These are phyloP conservation scores for Pseudogymnoascus sp. DNA, from an alignment of 2,329 filamentous ascomycete genomes.

Conservation along the genomic window DNA sequence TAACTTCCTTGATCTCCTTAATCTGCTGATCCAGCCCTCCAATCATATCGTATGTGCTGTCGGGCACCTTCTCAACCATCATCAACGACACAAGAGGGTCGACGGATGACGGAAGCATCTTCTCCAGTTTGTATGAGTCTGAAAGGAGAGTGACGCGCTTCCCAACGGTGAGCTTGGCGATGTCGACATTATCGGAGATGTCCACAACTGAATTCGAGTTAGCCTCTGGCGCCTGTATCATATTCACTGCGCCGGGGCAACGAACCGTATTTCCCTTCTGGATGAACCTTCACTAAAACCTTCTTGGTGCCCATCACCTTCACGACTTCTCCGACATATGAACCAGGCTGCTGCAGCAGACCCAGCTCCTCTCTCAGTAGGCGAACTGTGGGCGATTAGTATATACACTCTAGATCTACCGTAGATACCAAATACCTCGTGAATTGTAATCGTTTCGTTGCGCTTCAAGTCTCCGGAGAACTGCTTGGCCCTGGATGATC, in stretches of 20 bases:
- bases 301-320: slow-evolving; percentile 99
- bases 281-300: slow-evolving; percentile 96
- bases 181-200: slow-evolving; percentile 87
- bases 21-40: slow-evolving; percentile 97
- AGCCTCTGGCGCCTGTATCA: slow-evolving; percentile 12
- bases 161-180: slow-evolving; percentile 89
- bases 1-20: slow-evolving; percentile 99
- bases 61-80: slow-evolving; percentile 99
- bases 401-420: neutral
- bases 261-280: slow-evolving; percentile 98
- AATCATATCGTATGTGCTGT: slow-evolving; percentile 99
- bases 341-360: slow-evolving; percentile 90
- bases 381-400: slow-evolving; percentile 49
- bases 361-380: slow-evolving; percentile 92
- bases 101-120: slow-evolving; percentile 95
- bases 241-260: neutral
- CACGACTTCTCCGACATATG: slow-evolving; percentile 98
- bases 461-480: slow-evolving; percentile 87
- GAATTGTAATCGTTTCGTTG: slow-evolving; percentile 99
- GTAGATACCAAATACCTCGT: slow-evolving; percentile 37
- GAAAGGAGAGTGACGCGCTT: slow-evolving; percentile 96
- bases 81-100: slow-evolving; percentile 97
- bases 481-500: slow-evolving; percentile 97
- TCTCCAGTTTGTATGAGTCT: slow-evolving; percentile 97
- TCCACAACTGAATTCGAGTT: slow-evolving; percentile 65